Base-by-base conservation (phyloP, 1,284 basidiomycete species). In the Moesziomyces sp. region DNA sequence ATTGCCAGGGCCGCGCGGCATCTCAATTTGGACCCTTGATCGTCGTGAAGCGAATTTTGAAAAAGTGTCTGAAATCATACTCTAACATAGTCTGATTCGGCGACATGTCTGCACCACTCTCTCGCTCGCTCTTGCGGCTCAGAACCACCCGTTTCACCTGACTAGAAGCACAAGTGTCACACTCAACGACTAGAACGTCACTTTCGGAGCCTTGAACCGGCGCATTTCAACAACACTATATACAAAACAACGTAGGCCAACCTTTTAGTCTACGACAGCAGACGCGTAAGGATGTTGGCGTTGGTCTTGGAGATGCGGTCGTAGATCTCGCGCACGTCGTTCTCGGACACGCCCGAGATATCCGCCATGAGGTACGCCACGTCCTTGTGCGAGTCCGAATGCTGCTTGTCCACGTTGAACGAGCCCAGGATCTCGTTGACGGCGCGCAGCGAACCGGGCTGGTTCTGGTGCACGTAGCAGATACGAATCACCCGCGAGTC, bases 351-450 rank as follows among this genome's bases (percentile, higher is more conserved):
- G 75, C 93, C 90, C 35, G 92, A 90, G 78, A 99, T 96, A 86
- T 99, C 96, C 19, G 94, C 94, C 89, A 98, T 91, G 73, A 98
- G 88, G 85, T 96, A 97, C 21, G 94, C 96, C 57, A 96, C 88
- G 75, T 96, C 94, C 76, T 93, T 94, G 86, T 94, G 94, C 57
- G 93, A 94, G 84, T 98, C 95, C 19, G 96, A 94, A 86, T 92
- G 97, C 86, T 99, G 97, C 88, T 99, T 98, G 87, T 97, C 95
- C 83, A 99, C 96, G 86, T 99, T 99, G 89, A 96, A 94, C 49
- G 92, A 90, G 59, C 92, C 93, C 50, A 99, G 87, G 30, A 88
- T 87, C 79, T 96, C 92, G 88, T 99, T 99, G 87, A 99, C 92
- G 80, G 91, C 90, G 80, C 91, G 91, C 83, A 99, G 90, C 52